phyloP scores from a whole-genome alignment of 2,329 filamentous ascomycete genomes.

The Neonectria faginata region DNA sequence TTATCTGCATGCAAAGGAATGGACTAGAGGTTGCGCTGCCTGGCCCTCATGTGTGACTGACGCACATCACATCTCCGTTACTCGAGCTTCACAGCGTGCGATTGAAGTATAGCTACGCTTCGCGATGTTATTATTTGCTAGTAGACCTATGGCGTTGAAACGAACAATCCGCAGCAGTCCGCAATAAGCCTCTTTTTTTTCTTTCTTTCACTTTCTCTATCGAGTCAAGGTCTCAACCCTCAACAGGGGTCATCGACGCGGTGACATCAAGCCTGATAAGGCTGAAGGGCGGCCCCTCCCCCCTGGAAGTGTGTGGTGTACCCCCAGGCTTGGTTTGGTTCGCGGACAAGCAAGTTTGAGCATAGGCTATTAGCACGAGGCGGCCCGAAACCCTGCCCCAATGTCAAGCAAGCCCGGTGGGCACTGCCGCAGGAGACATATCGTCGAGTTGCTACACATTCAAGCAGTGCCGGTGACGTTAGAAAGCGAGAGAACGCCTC shows the following conservation, averaged over 20 bases:
- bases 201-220: constrained; percentile 18
- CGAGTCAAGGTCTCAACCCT: constrained; percentile 36
- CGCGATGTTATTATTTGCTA: neutral
- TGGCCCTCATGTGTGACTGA: neutral
- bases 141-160: neutral
- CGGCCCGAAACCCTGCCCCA: constrained; percentile 25
- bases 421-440: constrained; percentile 28
- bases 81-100: neutral
- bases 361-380: neutral
- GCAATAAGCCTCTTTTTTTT: constrained; percentile 28
- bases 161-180: neutral
- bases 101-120: neutral
- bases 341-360: constrained; percentile 1
- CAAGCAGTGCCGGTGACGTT: constrained; percentile 8
- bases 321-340: constrained; percentile 7
- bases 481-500: constrained; percentile 36
- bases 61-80: neutral
- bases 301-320: neutral
- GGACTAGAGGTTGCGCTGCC: neutral
- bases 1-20: neutral
- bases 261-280: constrained; percentile 46
- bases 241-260: neutral
- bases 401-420: constrained; percentile 28
- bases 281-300: constrained; percentile 33
- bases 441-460: neutral